Conservation (phyloP, 371 early-diverging fungal genomes). For the Mortierella sp. region DNA sequence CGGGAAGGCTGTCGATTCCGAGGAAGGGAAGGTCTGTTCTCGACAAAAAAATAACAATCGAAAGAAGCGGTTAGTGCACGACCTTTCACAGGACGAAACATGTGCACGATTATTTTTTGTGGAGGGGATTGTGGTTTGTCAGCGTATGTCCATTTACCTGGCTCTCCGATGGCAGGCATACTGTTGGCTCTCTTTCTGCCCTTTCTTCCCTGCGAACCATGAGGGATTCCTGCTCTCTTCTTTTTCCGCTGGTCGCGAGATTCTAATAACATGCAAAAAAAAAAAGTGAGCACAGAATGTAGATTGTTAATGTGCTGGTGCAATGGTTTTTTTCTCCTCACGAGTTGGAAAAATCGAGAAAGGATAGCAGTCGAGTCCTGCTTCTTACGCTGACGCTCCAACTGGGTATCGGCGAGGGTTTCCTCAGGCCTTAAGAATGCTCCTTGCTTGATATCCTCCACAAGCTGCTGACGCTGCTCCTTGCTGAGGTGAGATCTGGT, state of each 20-base stretch:
- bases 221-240: conserved; percentile 43
- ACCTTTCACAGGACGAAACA: background rate
- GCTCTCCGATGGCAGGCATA: conserved; percentile 46
- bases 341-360: background rate
- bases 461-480: conserved; percentile 43
- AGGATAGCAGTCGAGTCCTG: background rate
- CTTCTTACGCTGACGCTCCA: conserved; percentile 36
- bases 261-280: conserved; percentile 9
- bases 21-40: conserved; percentile 17
- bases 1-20: background rate
- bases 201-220: conserved; percentile 35
- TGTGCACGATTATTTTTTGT: background rate
- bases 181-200: conserved; percentile 56
- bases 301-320: background rate
- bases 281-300: background rate
- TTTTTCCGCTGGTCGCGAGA: conserved; percentile 30
- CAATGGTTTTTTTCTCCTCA: background rate
- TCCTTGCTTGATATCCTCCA: conserved; percentile 52
- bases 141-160: conserved; percentile 30
- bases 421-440: conserved; percentile 42
- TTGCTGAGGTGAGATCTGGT: conserved; percentile 24
- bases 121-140: background rate
- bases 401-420: conserved; percentile 16
- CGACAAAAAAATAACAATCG: background rate
- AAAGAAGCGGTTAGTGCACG: background rate